Evolutionary conservation across 169 alveolate genomes (phyloP).

Genomic region (Blepharisma undulans): DNA sequence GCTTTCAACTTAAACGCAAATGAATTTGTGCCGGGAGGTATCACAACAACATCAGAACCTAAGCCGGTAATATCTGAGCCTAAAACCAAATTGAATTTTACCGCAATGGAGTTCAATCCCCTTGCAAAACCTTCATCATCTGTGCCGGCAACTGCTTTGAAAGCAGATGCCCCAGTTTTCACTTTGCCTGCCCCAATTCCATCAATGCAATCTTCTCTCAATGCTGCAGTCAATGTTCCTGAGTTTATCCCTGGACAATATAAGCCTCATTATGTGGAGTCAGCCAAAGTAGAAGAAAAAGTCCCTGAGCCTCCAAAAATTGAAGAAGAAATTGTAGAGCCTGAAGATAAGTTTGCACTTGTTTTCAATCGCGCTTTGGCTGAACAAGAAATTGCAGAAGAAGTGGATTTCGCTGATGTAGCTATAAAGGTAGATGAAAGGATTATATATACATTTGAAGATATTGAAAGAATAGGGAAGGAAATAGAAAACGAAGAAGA

Average conservation of each 20-base stretch:
- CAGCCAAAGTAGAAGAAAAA: neutral
- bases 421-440: neutral
- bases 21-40: neutral
- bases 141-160: neutral
- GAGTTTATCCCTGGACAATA: neutral
- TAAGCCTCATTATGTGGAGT: neutral
- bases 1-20: neutral
- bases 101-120: neutral
- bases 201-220: neutral
- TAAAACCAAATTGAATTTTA: neutral
- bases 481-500: constrained; percentile 6
- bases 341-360: neutral
- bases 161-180: neutral
- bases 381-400: neutral
- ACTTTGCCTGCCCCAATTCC: neutral
- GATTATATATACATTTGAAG: constrained; percentile 8
- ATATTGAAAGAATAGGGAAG: neutral
- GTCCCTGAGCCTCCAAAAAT: neutral
- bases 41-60: neutral
- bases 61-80: neutral
- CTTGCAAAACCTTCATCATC: neutral
- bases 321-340: neutral
- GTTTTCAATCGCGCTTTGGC: neutral
- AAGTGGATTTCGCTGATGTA: neutral
- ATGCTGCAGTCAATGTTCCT: neutral